Percentiles rank a stretch among this genome's conserved stretches.
phyloP scores from a whole-genome alignment of 371 early-diverging fungal species.

The Rhizopus sp. region DNA sequence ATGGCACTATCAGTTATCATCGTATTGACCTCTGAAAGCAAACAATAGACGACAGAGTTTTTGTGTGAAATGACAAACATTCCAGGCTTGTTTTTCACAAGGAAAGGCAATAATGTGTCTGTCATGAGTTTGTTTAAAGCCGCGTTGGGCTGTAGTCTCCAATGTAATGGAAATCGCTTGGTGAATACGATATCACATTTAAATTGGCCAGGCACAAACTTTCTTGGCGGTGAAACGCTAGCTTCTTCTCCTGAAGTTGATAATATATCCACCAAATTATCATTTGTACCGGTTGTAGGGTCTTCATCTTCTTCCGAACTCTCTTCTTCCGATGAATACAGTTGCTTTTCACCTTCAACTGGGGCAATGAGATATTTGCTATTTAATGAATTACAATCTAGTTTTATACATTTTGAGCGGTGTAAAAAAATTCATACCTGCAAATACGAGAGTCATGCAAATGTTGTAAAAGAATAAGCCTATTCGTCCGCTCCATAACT shows the following conservation, averaged over 20 bases:
- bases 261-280: conserved; percentile 45
- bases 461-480: conserved; percentile 61
- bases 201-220: conserved; percentile 67
- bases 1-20: conserved; percentile 15
- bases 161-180: conserved; percentile 70
- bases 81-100: conserved; percentile 74
- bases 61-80: conserved; percentile 69
- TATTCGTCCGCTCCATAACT: conserved; percentile 70
- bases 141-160: conserved; percentile 70
- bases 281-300: conserved; percentile 32
- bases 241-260: conserved; percentile 49
- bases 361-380: conserved; percentile 72
- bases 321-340: conserved; percentile 40
- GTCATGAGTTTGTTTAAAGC: conserved; percentile 65
- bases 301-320: conserved; percentile 55
- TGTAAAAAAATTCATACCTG: conserved; percentile 42
- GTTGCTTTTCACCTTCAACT: conserved; percentile 33
- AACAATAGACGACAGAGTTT: conserved; percentile 63
- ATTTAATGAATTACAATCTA: conserved; percentile 4
- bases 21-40: conserved; percentile 51
- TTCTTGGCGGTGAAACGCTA: conserved; percentile 36
- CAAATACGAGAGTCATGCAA: conserved; percentile 70
- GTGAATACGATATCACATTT: conserved; percentile 69
- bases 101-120: conserved; percentile 58
- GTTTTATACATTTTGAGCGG: not conserved